Conservation (phyloP, 179 eudicot species). For the Heliamphora pulchella region DNA sequence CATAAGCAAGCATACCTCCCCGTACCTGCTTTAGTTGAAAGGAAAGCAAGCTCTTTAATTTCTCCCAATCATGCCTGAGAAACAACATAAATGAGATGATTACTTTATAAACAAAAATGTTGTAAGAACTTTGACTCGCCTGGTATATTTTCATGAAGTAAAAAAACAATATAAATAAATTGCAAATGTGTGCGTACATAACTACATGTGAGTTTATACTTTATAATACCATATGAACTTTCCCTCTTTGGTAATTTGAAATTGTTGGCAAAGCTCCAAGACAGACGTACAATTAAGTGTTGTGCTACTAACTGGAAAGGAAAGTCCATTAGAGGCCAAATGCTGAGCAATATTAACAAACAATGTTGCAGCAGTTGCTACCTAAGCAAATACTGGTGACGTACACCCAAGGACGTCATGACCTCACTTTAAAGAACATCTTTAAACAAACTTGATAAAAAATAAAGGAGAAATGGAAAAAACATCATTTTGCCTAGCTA, state of each 20-base stretch:
- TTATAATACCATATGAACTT: neutral
- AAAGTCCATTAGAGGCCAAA: neutral
- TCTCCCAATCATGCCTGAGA: slow-evolving; percentile 26
- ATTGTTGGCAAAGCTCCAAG: neutral
- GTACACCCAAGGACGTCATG: slow-evolving; percentile 4
- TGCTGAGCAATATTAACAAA: neutral
- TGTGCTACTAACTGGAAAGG: neutral
- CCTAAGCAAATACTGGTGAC: neutral
- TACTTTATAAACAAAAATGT: neutral
- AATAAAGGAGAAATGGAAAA: neutral
- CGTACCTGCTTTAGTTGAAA: slow-evolving; percentile 88
- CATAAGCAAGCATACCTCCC: slow-evolving; percentile 39
- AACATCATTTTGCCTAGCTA: neutral
- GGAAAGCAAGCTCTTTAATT: slow-evolving; percentile 44
- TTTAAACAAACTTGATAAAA: neutral
- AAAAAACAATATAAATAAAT: neutral
- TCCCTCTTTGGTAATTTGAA: neutral
- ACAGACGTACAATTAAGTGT: neutral
- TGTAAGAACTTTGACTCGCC: neutral
- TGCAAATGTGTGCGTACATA: neutral
- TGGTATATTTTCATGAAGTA: neutral
- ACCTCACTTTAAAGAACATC: slow-evolving; percentile 1
- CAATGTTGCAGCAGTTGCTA: neutral
- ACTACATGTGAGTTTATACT: slow-evolving; percentile 1
- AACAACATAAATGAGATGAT: slow-evolving; percentile 2